These are phyloP conservation scores for Simplicillium aogashimaense DNA, from an alignment of 2,329 filamentous ascomycete genomes.

Conservation along the genomic window DNA sequence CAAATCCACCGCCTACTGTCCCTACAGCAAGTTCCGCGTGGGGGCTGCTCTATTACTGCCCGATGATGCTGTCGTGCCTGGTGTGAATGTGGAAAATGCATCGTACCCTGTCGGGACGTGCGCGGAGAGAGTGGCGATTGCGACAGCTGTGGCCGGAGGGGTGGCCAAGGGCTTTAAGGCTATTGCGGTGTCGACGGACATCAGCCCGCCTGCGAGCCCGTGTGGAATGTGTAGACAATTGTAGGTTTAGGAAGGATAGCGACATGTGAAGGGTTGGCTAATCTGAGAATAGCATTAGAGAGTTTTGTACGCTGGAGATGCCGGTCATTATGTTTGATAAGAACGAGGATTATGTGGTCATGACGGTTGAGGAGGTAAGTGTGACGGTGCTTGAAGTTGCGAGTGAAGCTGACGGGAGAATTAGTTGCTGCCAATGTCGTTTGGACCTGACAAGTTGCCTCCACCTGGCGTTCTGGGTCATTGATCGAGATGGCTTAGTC, in stretches of 20 bases:
- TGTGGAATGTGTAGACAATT: conserved; percentile 97
- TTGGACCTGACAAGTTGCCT: conserved; percentile 52
- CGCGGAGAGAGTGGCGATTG: conserved; percentile 84
- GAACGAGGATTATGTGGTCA: conserved; percentile 60
- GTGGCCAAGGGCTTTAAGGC: conserved; percentile 54
- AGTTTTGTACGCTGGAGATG: conserved; percentile 58
- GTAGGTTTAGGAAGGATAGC: conserved; percentile 34
- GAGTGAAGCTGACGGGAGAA: not conserved
- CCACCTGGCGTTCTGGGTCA: conserved; percentile 17
- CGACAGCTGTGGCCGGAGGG: conserved; percentile 60
- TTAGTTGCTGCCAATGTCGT: conserved; percentile 58
- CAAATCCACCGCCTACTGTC: conserved; percentile 77
- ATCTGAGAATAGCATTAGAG: conserved; percentile 50
- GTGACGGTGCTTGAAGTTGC: not conserved
- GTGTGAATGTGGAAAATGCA: conserved; percentile 90
- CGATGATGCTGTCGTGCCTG: conserved; percentile 34
- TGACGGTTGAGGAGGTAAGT: conserved; percentile 57
- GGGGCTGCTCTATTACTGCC: conserved; percentile 64
- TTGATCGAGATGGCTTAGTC: not conserved
- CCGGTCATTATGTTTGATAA: conserved; percentile 92
- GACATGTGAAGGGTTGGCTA: conserved; percentile 8
- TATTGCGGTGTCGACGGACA: conserved; percentile 77
- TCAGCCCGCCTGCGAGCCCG: conserved; percentile 58
- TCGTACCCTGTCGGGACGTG: conserved; percentile 91
- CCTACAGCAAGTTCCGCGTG: conserved; percentile 87